A percentile compares a stretch with the other conserved stretches of the same genome.
phyloP scores from a whole-genome alignment of 306 rosid genomes.

The Castanea crenata region DNA sequence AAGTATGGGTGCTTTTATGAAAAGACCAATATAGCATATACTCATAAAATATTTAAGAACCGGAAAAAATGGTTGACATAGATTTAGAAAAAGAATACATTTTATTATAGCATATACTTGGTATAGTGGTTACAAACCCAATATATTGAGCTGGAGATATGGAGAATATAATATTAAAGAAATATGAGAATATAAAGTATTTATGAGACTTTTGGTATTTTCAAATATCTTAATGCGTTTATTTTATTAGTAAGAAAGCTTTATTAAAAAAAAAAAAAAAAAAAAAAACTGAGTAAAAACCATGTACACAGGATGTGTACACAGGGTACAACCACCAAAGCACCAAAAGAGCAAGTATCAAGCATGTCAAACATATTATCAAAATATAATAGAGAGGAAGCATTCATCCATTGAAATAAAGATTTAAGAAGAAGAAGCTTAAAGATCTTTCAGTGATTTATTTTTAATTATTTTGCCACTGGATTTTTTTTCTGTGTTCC shows the following conservation, averaged over 20 bases:
- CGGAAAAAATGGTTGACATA: not conserved
- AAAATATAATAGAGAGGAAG: too few species aligned
- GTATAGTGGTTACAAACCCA: not conserved
- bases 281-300: too few species aligned
- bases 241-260: too few species aligned
- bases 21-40: not conserved
- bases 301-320: too few species aligned
- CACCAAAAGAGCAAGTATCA: too few species aligned
- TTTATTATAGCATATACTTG: not conserved
- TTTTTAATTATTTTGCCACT: not conserved
- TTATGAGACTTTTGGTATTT: not conserved
- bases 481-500: not conserved
- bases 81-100: not conserved
- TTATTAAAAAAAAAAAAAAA: too few species aligned
- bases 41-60: not conserved
- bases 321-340: too few species aligned
- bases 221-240: not conserved
- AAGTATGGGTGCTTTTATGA: not conserved
- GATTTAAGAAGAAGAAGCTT: too few species aligned
- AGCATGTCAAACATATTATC: too few species aligned
- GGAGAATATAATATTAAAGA: not conserved
- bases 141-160: not conserved
- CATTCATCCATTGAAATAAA: too few species aligned
- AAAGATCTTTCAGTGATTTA: not conserved
- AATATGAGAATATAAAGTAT: not conserved